Evolutionary conservation across 768 basidiomycete species (phyloP).

Genomic region (Boletus tylopilopsis): DNA sequence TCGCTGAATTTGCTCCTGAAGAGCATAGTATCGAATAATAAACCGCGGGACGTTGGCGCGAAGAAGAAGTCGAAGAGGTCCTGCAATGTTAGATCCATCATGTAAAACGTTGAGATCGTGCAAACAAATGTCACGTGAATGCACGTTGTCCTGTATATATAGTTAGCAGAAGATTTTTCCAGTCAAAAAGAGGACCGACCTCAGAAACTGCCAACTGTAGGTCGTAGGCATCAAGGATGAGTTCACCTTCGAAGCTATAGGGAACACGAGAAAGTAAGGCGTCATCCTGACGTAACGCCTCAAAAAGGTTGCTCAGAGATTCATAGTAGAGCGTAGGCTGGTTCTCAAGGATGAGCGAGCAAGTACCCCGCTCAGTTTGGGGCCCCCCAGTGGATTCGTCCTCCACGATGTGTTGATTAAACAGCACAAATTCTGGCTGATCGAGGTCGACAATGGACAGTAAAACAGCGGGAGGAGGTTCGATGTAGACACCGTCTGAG

Average conservation of each 20-base stretch:
- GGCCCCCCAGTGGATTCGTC: slow-evolving; percentile 17
- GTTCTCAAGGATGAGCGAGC: slow-evolving; percentile 53
- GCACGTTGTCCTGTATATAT: slow-evolving; percentile 59
- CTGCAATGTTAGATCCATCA: slow-evolving; percentile 57
- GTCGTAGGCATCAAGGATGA: slow-evolving; percentile 69
- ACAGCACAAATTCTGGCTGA: slow-evolving; percentile 45
- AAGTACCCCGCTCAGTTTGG: slow-evolving; percentile 17
- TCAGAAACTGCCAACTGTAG: slow-evolving; percentile 62
- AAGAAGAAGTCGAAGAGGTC: slow-evolving; percentile 60
- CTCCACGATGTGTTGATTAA: slow-evolving; percentile 46
- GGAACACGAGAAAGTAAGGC: slow-evolving; percentile 40
- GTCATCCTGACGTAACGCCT: slow-evolving; percentile 65
- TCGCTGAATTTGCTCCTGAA: slow-evolving; percentile 55
- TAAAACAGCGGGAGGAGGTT: slow-evolving; percentile 69
- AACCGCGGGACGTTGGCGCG: slow-evolving; percentile 53
- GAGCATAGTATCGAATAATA: slow-evolving; percentile 57
- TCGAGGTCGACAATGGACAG: slow-evolving; percentile 41
- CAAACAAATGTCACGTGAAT: slow-evolving; percentile 63
- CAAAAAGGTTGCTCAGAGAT: slow-evolving; percentile 65
- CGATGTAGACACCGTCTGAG: slow-evolving; percentile 67
- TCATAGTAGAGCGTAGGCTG: slow-evolving; percentile 76
- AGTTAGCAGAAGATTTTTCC: slow-evolving; percentile 4
- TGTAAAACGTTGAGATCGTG: slow-evolving; percentile 72
- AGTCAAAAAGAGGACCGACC: slow-evolving; percentile 34
- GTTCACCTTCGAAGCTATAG: slow-evolving; percentile 54